Evolutionary conservation across 2,329 filamentous ascomycete genomes (phyloP), one percentile per base, ranked within the genome.

Genomic region (Claviceps purpurea): DNA sequence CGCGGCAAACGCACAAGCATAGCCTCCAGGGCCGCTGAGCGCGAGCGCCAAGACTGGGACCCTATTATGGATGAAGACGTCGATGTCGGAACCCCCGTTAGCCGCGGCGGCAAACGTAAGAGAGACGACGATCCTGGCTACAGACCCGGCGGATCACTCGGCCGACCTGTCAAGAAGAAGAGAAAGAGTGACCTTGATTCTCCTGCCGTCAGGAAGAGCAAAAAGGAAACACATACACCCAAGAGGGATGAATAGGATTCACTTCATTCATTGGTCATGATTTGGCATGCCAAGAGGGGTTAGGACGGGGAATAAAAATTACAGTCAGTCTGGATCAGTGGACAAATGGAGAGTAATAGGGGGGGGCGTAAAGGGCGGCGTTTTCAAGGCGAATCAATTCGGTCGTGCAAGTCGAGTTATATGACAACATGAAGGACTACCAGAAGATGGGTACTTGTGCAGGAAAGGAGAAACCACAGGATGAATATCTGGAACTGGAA

Each of bases 61-160:
- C 64, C 55, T 20, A 65, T 63, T 42, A 69, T 69, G 67, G 71
- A 74, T 40, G 71, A 72, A 38, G 64, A 69, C 42, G 55, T 54
- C 10, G 66, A 67, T 5, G 56, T 61, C 34, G 56, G 61, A 51
- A 73, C 61, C 42, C 64, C 61, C 5, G 62, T 64, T 7, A 60
- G 57, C 40, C 59, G 66, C 7, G 42, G 41, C 13, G 61, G 66
- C 41, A 76, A 76, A 64, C 71, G 74, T 54, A 81, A 81, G 71
- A 70, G 77, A 30, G 78, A 80, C 38, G 79, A 82, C 7, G 79
- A 83, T 55, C 65, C 68, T 0, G 78, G 78, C 4, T 82, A 82
- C 61, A 71, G 78, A 53, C 78, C 79, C 2, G 79, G 80, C 57
- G 74, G 75, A 2, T 78, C 77, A 2, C 71, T 70, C 2, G 73